Base-by-base conservation (phyloP, 352 stramenopile genomes). In the Plasmopara muralis region DNA sequence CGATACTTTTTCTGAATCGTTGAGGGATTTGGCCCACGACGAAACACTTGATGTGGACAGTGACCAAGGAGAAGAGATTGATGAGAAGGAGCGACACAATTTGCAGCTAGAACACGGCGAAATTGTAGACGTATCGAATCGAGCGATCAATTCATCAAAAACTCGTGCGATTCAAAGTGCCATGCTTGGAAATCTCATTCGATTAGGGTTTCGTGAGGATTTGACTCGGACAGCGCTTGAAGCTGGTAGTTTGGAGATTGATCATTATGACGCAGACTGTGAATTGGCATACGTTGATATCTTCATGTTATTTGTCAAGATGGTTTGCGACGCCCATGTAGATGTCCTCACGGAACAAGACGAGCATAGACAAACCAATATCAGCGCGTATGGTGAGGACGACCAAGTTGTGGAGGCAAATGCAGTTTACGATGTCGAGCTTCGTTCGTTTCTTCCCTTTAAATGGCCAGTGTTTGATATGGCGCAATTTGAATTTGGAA, bases 401-500 rank as follows among this genome's bases (percentile, higher is more conserved):
- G 42, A 34, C 8, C 41, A 42, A 42, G 28, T 14, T 14, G 43
- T 51, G 28, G 41, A 59, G 9, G n/a, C 12, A 4, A 34, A 49
- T 10, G 5, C n/a, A 5, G 28, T 44, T 13, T 56, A 43, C 15
- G 53, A 16, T 43, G 39, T 62, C 29, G 60, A 68, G 30, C 57
- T 59, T 29, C 44, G 37, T 5, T 60, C 45, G 2, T 68, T 75
- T 43, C 60, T 79, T 16, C 64, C 70, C n/a, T 83, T 89, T 53
- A 88, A 91, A 44, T 93, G 83, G 83, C 83, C 83, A 20, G 81
- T 93, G 7, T 92, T 93, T 50, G 83, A 93, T 47, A 93, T 93
- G 83, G 83, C 83, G 0, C 83, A 92, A 56, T 93, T 92, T 20
- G 83, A 93, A 53, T 92, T 93, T 48, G 81, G 79, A 28, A 93